A percentile compares a stretch with the other conserved stretches of the same genome.
These are phyloP conservation scores for Fagus sylvatica DNA, from an alignment of 306 rosid species.

Conservation along the genomic window DNA sequence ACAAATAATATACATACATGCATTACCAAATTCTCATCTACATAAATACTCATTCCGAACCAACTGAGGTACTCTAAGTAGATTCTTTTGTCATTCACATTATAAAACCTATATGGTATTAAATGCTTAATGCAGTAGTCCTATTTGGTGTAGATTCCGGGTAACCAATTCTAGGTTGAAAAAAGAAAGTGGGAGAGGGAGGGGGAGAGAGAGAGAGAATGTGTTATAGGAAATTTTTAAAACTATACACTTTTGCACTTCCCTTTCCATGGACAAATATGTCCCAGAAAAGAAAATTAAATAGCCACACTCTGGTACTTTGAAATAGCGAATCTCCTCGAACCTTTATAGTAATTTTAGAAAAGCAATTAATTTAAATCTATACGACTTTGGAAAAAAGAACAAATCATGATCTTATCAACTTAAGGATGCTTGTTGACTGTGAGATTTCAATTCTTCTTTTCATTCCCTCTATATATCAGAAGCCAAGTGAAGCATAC, in stretches of 20 bases:
- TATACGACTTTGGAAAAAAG: no score
- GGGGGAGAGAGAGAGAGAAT: no score
- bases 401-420: neutral
- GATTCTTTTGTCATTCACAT: neutral
- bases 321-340: neutral
- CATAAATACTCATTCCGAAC: neutral
- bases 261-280: neutral
- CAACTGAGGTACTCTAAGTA: neutral
- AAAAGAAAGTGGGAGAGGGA: no score
- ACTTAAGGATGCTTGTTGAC: neutral
- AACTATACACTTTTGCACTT: neutral
- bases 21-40: neutral
- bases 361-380: no score
- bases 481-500: conserved; percentile 1
- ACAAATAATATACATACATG: neutral
- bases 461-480: neutral
- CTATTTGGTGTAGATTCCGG: no score
- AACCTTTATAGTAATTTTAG: no score
- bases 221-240: no score
- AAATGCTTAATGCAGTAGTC: neutral
- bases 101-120: neutral
- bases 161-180: no score
- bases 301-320: neutral
- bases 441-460: neutral
- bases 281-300: neutral